Conservation (phyloP, 805 yeast genomes). For the Blastobotrys terrestris region DNA sequence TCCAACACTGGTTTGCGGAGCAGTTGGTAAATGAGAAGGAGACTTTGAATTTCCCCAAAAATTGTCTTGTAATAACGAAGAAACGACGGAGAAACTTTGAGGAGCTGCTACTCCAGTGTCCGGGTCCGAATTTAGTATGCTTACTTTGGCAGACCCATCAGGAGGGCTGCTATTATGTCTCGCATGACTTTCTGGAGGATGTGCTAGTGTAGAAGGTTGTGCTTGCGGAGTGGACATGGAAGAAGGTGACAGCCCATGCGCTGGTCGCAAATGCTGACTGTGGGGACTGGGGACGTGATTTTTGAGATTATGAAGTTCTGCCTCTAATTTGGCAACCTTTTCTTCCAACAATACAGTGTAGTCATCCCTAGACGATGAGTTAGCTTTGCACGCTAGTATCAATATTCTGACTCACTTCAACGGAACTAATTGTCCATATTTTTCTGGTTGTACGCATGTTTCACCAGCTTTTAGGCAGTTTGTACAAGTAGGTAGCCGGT, state of each 20-base stretch:
- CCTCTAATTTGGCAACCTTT: constrained; percentile 47
- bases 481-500: constrained; percentile 56
- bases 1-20: background rate
- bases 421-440: constrained; percentile 42
- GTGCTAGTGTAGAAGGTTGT: background rate
- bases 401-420: constrained; percentile 27
- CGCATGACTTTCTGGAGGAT: background rate
- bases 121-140: constrained; percentile 21
- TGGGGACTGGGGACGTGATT: background rate
- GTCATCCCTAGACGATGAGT: constrained; percentile 34
- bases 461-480: constrained; percentile 60
- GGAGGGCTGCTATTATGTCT: background rate
- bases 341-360: constrained; percentile 53
- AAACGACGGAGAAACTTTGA: constrained; percentile 25
- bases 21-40: background rate
- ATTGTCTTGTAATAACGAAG: constrained; percentile 23
- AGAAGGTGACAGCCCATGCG: background rate
- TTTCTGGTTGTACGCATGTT: constrained; percentile 57
- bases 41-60: background rate
- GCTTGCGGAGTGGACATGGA: background rate
- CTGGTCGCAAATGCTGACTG: background rate
- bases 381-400: background rate
- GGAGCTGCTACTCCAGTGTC: constrained; percentile 16
- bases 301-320: constrained; percentile 21
- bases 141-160: constrained; percentile 10